Evolutionary conservation across 2,329 filamentous ascomycete genomes (phyloP), one percentile per base, ranked within the genome.

Genomic region (Botrytis galanthina): DNA sequence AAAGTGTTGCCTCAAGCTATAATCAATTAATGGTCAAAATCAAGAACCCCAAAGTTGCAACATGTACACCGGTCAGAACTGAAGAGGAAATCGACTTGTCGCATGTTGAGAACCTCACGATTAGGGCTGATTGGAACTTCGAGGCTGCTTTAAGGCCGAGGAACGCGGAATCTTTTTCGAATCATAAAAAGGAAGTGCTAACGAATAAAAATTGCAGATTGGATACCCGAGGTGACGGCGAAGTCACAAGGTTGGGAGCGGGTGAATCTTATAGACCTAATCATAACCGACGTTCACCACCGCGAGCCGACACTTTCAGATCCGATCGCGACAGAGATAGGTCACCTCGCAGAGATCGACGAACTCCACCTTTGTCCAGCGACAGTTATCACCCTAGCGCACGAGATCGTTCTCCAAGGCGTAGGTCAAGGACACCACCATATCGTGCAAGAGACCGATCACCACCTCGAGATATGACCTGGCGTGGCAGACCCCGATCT

Each of bases 241-340:
- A 81, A 74, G 79, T 81, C 29, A 81, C 79, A 44, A 78, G 75
- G 71, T 76, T 81, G 73, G 80, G 80, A 39, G 77, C 74, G 46
- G 80, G 80, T 22, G 80, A 81, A 77, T 81, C 80, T 32, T 81
- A 81, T 63, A 75, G 80, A 73, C 80, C 80, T 63, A 71, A 76
- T 57, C 71, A 67, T 35, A 77, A 75, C 48, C 76, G 79, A 44
- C 77, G 79, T 39, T 79, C 80, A 64, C 78, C 78, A 62, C 78
- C 75, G 44, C 76, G 80, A 73, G 75, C 71, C 72, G 78, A 80
- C 51, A 76, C 75, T 42, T 77, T 78, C 67, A 77, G 79, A 71
- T 73, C 75, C 59, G 77, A 78, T 44, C 75, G 78, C 59, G 76
- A 77, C 66, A 71, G 78, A 73, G 76, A 75, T 71, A 75, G 78